Base-by-base conservation (phyloP, 1,284 basidiomycete genomes). In the Coniferiporia weirii region DNA sequence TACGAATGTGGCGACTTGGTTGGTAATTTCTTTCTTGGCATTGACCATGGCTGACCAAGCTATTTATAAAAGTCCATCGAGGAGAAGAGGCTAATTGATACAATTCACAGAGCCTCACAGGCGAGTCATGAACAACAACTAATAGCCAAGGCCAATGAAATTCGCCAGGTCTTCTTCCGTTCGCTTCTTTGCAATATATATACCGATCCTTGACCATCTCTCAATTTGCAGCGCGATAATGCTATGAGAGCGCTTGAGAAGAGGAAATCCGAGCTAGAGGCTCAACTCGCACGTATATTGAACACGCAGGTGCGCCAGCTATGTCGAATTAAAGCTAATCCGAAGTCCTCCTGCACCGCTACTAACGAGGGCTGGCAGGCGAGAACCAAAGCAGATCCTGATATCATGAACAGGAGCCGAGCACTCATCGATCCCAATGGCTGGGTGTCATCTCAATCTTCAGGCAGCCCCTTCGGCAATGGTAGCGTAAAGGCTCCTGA, bases 111-210 rank as follows among this genome's bases (percentile, higher is more conserved):
- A 32, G 71, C 71, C 2, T 69, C 71, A 1, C 70, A 72, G 56
- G 59, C 69, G 1, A 67, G 69, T 8, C 68, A 74, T 52, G 72
- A 75, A 56, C 72, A 74, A 57, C 69, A 72, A 53, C 59, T 75
- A 8, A 66, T 73, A 7, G 66, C 69, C 15, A 75, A 73, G 48
- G 69, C 71, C 19, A 76, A 76, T 57, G 74, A 76, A 47, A 64
- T 76, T 3, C 67, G 72, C 59, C 68, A 71, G 56, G 74, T 75
- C 43, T 22, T 32, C 44, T 22, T 45, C 15, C 9, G 12, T 19
- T 2, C 34, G 12, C 9, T 36, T 27, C 3, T 27, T 35, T 55
- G 10, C 27, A 19, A 32, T 32, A 32, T 5, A 20, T 27, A 34
- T 49, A 17, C 46, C 27, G 44, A 40, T 19, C 32, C 12, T 17